phyloP scores from a whole-genome alignment of 73 alveolate genomes.

The Vitrella brassicaformis region DNA sequence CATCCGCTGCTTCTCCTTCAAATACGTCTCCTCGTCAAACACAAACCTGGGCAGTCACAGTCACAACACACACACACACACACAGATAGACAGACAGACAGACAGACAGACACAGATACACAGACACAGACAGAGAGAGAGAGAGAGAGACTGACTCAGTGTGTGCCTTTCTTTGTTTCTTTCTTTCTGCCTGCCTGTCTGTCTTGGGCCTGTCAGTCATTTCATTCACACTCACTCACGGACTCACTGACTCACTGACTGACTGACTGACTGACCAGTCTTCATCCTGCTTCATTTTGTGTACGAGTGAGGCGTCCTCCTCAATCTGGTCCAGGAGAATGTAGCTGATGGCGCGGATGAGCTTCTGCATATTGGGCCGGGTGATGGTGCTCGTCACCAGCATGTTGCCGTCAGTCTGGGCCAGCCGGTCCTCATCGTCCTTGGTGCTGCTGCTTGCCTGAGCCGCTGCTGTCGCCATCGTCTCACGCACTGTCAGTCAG shows the following conservation, averaged over 20 bases:
- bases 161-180: neutral
- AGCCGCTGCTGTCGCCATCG: neutral
- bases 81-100: neutral
- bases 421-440: neutral
- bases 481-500: neutral
- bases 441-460: neutral
- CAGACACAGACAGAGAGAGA: neutral
- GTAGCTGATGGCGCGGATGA: slow-evolving; percentile 81
- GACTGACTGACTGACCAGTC: neutral
- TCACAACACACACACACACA: neutral
- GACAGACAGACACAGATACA: neutral
- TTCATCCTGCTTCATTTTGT: slow-evolving; percentile 32
- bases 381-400: slow-evolving; percentile 54
- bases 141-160: neutral
- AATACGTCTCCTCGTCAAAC: slow-evolving; percentile 3
- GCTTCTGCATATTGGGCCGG: slow-evolving; percentile 79
- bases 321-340: slow-evolving; percentile 83
- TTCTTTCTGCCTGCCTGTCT: slow-evolving; percentile 72
- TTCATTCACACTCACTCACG: slow-evolving; percentile 91
- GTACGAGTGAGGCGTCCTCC: slow-evolving; percentile 74
- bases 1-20: neutral
- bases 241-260: no score
- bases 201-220: slow-evolving; percentile 83
- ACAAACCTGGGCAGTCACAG: slow-evolving; percentile 1
- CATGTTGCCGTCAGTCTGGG: neutral